Conservation (phyloP, 305 asterid genomes). For the Fraxinus paxiana region DNA sequence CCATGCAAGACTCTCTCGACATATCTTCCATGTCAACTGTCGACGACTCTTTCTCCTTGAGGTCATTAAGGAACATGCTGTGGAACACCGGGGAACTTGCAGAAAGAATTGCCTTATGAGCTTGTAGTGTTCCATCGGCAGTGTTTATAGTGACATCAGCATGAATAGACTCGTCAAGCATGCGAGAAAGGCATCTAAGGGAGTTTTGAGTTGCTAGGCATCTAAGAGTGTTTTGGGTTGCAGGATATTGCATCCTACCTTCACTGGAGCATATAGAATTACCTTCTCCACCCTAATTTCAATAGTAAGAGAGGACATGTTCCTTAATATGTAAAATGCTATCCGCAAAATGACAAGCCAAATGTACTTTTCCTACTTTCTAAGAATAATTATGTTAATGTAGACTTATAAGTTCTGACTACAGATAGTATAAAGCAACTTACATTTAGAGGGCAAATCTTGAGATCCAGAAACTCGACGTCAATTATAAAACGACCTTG, state of each 20-base stretch:
- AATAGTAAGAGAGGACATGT: constrained; percentile 2
- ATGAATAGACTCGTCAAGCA: constrained; percentile 81
- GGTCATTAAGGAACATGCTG: constrained; percentile 81
- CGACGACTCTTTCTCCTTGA: constrained; percentile 82
- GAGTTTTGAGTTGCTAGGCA: constrained; percentile 68
- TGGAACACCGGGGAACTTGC: constrained; percentile 84
- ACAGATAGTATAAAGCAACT: constrained; percentile 25
- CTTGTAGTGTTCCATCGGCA: constrained; percentile 61
- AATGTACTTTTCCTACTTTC: background rate
- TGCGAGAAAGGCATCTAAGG: constrained; percentile 72
- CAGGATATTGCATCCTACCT: constrained; percentile 47
- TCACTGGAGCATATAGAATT: constrained; percentile 73
- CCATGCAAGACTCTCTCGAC: constrained; percentile 73
- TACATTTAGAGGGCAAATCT: constrained; percentile 65
- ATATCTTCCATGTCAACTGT: constrained; percentile 74
- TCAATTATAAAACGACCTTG: constrained; percentile 78
- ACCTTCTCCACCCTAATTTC: constrained; percentile 72
- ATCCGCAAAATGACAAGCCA: background rate
- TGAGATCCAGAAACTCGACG: constrained; percentile 89
- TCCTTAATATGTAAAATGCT: background rate
- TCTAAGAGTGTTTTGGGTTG: constrained; percentile 65
- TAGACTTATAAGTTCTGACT: background rate
- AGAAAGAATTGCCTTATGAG: constrained; percentile 81
- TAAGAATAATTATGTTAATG: background rate
- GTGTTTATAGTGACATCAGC: constrained; percentile 80